These are phyloP conservation scores for Fereydounia khargensis DNA, from an alignment of 1,284 basidiomycete genomes.

Conservation along the genomic window DNA sequence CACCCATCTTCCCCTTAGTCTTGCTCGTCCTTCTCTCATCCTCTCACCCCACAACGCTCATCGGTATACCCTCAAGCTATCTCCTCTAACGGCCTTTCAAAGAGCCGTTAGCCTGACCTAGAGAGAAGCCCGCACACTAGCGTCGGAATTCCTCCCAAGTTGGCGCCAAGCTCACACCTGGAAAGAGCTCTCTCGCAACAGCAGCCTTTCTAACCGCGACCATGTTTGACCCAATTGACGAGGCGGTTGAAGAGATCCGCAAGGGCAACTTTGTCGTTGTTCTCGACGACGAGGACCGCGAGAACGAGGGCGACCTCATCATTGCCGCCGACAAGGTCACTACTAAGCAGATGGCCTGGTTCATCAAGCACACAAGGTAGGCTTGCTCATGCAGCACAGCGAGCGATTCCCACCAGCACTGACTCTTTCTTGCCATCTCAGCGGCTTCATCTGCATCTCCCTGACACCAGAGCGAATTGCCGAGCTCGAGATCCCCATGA, in stretches of 20 bases:
- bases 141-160: too few species aligned
- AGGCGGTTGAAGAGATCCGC: conserved; percentile 35
- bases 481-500: conserved; percentile 85
- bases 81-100: too few species aligned
- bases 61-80: too few species aligned
- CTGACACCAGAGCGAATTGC: conserved; percentile 74
- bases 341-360: conserved; percentile 98
- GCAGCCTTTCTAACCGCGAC: too few species aligned
- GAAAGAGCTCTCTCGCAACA: too few species aligned
- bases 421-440: too few species aligned
- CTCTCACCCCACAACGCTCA: too few species aligned
- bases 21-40: too few species aligned
- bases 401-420: not conserved
- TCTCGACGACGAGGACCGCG: conserved; percentile 55
- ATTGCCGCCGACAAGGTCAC: conserved; percentile 62
- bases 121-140: too few species aligned
- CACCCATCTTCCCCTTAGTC: too few species aligned
- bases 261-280: conserved; percentile 53
- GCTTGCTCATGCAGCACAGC: not conserved
- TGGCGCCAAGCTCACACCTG: too few species aligned
- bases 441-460: conserved; percentile 88
- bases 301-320: conserved; percentile 57
- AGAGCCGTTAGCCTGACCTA: too few species aligned
- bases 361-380: conserved; percentile 82
- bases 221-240: conserved; percentile 49